These are phyloP conservation scores for Clonostachys chloroleuca DNA, from an alignment of 2,329 filamentous ascomycete genomes.

Conservation along the genomic window DNA sequence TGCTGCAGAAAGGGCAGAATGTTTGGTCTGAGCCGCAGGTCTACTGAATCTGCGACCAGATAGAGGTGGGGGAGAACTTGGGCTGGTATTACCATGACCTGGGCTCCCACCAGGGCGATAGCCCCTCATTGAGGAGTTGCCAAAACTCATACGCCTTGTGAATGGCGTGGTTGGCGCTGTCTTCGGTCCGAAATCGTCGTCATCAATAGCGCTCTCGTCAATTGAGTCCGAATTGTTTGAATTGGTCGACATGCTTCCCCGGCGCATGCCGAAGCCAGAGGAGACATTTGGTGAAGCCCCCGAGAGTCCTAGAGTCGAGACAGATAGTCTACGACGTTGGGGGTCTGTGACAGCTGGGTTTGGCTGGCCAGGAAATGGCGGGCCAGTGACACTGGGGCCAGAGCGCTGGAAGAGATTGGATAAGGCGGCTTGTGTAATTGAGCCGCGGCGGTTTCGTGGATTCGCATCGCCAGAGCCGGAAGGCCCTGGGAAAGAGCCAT, in stretches of 20 bases:
- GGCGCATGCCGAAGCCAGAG: constrained; percentile 48
- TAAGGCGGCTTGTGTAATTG: constrained; percentile 52
- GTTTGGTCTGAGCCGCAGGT: constrained; percentile 12
- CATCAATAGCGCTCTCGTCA: constrained; percentile 71
- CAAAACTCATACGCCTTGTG: constrained; percentile 83
- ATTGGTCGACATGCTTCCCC: constrained; percentile 67
- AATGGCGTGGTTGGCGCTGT: constrained; percentile 70
- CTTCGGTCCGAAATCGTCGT: constrained; percentile 51
- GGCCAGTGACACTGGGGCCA: constrained; percentile 39
- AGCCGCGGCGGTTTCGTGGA: constrained; percentile 49
- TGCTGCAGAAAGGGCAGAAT: constrained; percentile 22
- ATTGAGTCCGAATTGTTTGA: constrained; percentile 51
- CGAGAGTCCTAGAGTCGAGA: constrained; percentile 70
- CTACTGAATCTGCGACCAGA: constrained; percentile 18
- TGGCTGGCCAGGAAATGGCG: constrained; percentile 33
- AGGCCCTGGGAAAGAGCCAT: constrained; percentile 21
- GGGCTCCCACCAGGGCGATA: constrained; percentile 50
- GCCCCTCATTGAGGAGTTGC: constrained; percentile 68
- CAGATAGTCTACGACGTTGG: constrained; percentile 66
- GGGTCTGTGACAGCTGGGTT: constrained; percentile 42
- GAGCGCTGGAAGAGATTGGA: constrained; percentile 55
- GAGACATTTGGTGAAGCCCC: constrained; percentile 61
- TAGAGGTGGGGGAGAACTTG: constrained; percentile 25
- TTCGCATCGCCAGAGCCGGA: constrained; percentile 24
- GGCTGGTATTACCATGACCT: constrained; percentile 57